Conservation (phyloP, 345 rosid species). For the Corymbia maculata region DNA sequence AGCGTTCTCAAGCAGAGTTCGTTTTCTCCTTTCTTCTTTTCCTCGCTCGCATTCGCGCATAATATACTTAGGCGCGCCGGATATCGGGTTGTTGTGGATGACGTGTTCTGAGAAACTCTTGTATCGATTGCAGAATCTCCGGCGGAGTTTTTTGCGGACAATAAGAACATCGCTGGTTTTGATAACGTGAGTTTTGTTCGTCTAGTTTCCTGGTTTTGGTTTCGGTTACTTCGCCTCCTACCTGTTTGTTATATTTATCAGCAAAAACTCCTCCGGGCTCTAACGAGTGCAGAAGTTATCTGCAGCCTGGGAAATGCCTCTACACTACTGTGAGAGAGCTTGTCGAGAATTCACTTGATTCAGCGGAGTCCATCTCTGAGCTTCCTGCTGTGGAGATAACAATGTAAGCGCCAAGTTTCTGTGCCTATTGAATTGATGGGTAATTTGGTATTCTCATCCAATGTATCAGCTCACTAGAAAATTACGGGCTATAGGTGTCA, state of each 20-base stretch:
- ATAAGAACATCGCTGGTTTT: conserved; percentile 97
- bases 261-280: not conserved
- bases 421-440: not conserved
- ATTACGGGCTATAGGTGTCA: not conserved
- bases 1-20: conserved; percentile 85
- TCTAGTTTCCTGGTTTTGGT: not conserved
- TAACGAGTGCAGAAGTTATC: not conserved
- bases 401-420: conserved; percentile 31
- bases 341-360: conserved; percentile 92
- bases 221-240: not conserved
- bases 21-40: not conserved
- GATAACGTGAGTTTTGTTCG: conserved; percentile 57
- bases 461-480: not conserved
- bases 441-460: not conserved
- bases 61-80: not conserved
- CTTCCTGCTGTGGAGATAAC: conserved; percentile 83
- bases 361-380: conserved; percentile 86
- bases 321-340: conserved; percentile 93
- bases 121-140: conserved; percentile 68
- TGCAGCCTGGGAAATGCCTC: conserved; percentile 85
- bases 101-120: not conserved
- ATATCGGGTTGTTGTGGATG: not conserved
- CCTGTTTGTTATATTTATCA: not conserved
- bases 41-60: not conserved
- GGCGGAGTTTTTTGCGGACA: conserved; percentile 98